A percentile compares a stretch with the other conserved stretches of the same genome.
These are phyloP conservation scores for Pyricularia sp. DNA, from an alignment of 2,329 filamentous ascomycete genomes.

Conservation along the genomic window DNA sequence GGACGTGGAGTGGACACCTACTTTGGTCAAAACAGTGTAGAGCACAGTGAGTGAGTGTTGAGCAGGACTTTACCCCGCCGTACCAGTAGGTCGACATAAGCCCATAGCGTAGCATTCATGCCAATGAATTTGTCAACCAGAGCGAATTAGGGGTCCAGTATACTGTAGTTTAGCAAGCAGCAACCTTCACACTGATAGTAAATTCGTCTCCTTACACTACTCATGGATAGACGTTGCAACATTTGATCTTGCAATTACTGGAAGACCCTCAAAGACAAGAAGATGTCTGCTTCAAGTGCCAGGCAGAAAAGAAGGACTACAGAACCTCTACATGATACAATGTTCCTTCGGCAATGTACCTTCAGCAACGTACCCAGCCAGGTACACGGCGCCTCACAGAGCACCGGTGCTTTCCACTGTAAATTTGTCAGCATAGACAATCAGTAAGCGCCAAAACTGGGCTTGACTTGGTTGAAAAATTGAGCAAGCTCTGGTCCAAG, in stretches of 20 bases:
- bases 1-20: not conserved
- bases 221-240: not conserved
- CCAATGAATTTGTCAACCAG: not conserved
- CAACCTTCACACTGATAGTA: not conserved
- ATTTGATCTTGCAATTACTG: not conserved
- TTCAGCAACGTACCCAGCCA: not conserved
- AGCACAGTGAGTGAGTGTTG: not conserved
- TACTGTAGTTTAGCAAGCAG: not conserved
- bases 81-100: not conserved
- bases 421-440: not conserved
- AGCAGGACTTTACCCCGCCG: not conserved
- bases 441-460: not conserved
- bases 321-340: not conserved
- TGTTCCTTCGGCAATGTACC: not conserved
- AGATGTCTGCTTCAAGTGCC: not conserved
- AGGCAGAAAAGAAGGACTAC: not conserved
- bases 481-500: not conserved
- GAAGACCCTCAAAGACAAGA: not conserved
- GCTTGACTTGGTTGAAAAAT: not conserved
- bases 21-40: not conserved
- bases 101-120: not conserved
- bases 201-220: not conserved
- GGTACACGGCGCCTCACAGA: not conserved
- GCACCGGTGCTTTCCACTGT: not conserved
- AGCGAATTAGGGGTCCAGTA: not conserved